phyloP scores from a whole-genome alignment of 106 monocot genomes.

The Allium sativum region DNA sequence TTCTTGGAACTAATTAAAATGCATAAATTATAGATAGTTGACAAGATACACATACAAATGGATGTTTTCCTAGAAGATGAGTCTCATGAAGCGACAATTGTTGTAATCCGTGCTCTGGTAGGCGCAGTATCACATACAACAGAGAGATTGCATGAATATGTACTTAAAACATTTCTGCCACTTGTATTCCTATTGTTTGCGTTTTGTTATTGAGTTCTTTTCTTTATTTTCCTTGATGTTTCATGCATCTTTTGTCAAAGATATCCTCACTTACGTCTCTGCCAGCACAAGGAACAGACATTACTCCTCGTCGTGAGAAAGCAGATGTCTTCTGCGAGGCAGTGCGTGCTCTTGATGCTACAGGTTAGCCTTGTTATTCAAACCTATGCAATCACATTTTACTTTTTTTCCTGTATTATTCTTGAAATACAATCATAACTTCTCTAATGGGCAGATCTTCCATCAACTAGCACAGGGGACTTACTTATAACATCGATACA shows the following conservation, averaged over 20 bases:
- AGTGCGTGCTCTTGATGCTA: constrained; percentile 94
- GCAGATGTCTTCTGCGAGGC: constrained; percentile 91
- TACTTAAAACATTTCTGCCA: constrained; percentile 29
- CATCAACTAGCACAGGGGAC: constrained; percentile 52
- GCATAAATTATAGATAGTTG: constrained; percentile 53
- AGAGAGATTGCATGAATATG: constrained; percentile 88
- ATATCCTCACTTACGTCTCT: constrained; percentile 61
- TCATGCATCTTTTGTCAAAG: constrained; percentile 88
- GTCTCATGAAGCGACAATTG: constrained; percentile 85
- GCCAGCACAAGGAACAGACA: constrained; percentile 46
- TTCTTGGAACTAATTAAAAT: constrained; percentile 3
- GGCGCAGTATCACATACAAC: constrained; percentile 89
- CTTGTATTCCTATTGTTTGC: not conserved
- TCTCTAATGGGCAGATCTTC: constrained; percentile 43
- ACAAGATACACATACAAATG: constrained; percentile 94
- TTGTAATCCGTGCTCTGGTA: constrained; percentile 64
- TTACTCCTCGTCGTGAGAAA: constrained; percentile 52
- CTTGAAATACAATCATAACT: not conserved
- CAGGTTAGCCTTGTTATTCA: constrained; percentile 38
- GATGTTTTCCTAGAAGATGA: constrained; percentile 99
- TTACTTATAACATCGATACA: constrained; percentile 74
- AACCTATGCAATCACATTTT: not conserved
- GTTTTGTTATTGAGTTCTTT: not conserved
- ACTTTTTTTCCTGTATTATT: not conserved
- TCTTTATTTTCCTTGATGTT: constrained; percentile 52